Evolutionary conservation across 129 eudicot genomes (phyloP), one percentile per base, ranked within the genome.

Genomic region (Artemisia tridentata): DNA sequence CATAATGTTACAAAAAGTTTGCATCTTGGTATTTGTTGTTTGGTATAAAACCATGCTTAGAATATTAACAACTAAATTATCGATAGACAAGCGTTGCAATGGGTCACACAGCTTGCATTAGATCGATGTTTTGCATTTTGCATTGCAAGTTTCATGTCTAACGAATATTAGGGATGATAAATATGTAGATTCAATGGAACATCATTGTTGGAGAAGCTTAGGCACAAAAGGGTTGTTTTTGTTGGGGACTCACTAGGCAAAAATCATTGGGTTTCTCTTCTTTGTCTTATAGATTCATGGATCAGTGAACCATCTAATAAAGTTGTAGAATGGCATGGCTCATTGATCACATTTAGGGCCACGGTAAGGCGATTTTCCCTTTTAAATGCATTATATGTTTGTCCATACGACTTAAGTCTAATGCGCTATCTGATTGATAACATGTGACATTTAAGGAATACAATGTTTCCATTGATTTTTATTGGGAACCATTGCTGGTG

Each of bases 161-260:
- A 61, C 49, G 45, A 38, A 7, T 43, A 4, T 62, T 41, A 3
- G 13, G 51, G 72, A 46, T 17, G 62, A 19, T 51, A 38, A 7
- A 51, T 20, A 55, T 72, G 54, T 18, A 88, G 95, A 83, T 88
- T 85, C 56, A 85, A 88, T 81, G 88, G 86, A 29, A 88, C 83
- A 57, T 75, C 75, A 59, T 55, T 88, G 59, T 73, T 85, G 73
- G 96, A 88, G 80, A 83, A 78, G 77, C 71, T 85, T 48, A 85
- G 85, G 74, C 72, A 76, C 76, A 88, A 85, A 41, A 85, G 90
- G 67, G 78, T 85, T 49, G 82, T 88, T 29, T 85, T 76, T 83
- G 95, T 85, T 29, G 95, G 95, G 51, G 95, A 88, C 72, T 88
- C 95, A 15, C 43, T 88, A 77, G 86, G 86, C 69, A 85, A 83